A percentile compares a stretch with the other conserved stretches of the same genome.
phyloP scores from a whole-genome alignment of 176 grass and related monocot genomes.

The Elaeis guineensis region DNA sequence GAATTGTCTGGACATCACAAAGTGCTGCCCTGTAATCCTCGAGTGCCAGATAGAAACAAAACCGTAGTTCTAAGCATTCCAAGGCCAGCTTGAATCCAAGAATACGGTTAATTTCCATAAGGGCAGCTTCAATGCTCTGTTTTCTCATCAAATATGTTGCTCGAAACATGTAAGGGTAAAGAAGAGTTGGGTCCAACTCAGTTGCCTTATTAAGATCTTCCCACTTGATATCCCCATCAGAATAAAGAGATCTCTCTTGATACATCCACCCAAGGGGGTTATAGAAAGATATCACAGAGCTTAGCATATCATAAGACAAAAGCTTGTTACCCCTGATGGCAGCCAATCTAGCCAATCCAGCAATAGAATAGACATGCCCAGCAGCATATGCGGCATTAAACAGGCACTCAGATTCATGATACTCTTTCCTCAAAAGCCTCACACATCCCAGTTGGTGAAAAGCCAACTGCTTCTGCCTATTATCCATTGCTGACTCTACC shows the following conservation, averaged over 20 bases:
- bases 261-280: conserved; percentile 97
- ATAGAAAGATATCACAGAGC: conserved; percentile 71
- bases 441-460: conserved; percentile 74
- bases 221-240: conserved; percentile 66
- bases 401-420: conserved; percentile 54
- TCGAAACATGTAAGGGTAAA: conserved; percentile 91
- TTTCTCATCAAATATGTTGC: conserved; percentile 79
- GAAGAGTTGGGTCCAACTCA: conserved; percentile 76
- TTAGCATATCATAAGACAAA: conserved; percentile 80
- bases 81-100: conserved; percentile 77
- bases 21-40: conserved; percentile 84
- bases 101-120: conserved; percentile 86
- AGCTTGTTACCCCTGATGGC: conserved; percentile 65
- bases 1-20: conserved; percentile 85
- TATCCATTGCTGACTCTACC: conserved; percentile 68
- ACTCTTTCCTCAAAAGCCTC: conserved; percentile 66
- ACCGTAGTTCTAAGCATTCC: conserved; percentile 90
- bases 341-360: conserved; percentile 73
- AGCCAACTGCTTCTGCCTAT: conserved; percentile 67
- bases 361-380: conserved; percentile 82
- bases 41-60: conserved; percentile 79
- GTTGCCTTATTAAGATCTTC: conserved; percentile 92
- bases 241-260: conserved; percentile 85
- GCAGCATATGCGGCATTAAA: conserved; percentile 72
- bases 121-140: conserved; percentile 77